Base-by-base conservation (phyloP, 805 yeast species). In the Wickerhamiella siamensis region DNA sequence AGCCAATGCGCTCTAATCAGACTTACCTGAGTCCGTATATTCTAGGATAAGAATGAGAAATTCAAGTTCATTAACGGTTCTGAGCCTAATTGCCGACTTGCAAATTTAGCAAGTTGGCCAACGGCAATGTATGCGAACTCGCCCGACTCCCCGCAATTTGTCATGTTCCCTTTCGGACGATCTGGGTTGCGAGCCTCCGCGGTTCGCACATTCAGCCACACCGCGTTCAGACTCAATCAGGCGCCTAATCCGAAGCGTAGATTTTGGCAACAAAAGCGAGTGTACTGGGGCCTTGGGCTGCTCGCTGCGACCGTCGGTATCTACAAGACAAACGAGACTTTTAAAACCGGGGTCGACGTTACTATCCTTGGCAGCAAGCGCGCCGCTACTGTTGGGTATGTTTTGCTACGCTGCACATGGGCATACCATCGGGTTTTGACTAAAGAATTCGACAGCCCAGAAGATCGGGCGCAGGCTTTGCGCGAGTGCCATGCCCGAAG, bases 401-500 rank as follows among this genome's bases (percentile, higher is more conserved):
- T 54, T 4, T 39, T 49, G 1, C 10, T 70, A 4, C 65, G 77
- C 46, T 88, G 97, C 57, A 78, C 88, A 50, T 66, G 68, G 46
- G 64, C 77, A 27, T 91, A 91, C 60, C 67, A 77, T 39, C 67
- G 65, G 40, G 68, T 75, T 0, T 64, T 87, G 20, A 67, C 64
- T 16, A 56, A 51, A 15, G 59, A 62, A 4, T 77, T 67, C 44
- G 64, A 55, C 2, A 51, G 62, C 9, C 60, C 56, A 2, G 77
- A 72, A 4, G 73, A 64, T 2, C 69, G 78, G 36, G 51, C 58
- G 2, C 49, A 54, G 3, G 88, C 78, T 1, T 59, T 88, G 39
- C 60, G 71, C 5, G 59, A 66, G 33, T 81, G 94, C 34, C 97
- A 91, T 57, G 58, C 65, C 44, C 64, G 65, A 43, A 86, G 95